phyloP scores from a whole-genome alignment of 2,329 filamentous ascomycete genomes.

The Pseudogymnoascus sp. region DNA sequence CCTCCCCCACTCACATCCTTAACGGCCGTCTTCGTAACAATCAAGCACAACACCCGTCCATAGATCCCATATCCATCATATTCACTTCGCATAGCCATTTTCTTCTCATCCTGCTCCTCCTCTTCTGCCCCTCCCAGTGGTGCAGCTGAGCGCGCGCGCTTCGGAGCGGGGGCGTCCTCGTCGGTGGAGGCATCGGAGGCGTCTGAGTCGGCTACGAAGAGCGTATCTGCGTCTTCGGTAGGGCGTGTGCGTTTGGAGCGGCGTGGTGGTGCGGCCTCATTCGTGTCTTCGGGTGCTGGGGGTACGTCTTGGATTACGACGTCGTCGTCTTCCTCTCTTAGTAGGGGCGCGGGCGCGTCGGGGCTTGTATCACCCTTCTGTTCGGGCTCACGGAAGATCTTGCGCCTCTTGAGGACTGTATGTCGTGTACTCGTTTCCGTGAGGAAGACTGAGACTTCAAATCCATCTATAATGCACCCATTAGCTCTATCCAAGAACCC shows the following conservation, averaged over 20 bases:
- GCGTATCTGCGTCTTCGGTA: slow-evolving; percentile 19
- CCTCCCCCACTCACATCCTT: slow-evolving; percentile 34
- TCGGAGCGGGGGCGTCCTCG: slow-evolving; percentile 32
- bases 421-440: slow-evolving; percentile 80
- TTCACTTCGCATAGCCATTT: slow-evolving; percentile 71
- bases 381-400: slow-evolving; percentile 57
- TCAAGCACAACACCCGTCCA: slow-evolving; percentile 81
- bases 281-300: slow-evolving; percentile 15
- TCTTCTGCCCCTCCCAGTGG: slow-evolving; percentile 24
- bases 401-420: slow-evolving; percentile 77
- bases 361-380: slow-evolving; percentile 35
- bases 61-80: slow-evolving; percentile 97
- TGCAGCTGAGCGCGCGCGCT: slow-evolving; percentile 35
- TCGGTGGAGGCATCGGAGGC: slow-evolving; percentile 16
- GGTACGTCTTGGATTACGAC: slow-evolving; percentile 21
- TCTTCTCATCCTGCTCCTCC: slow-evolving; percentile 72
- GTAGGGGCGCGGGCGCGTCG: slow-evolving; percentile 17
- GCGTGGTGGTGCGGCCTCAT: slow-evolving; percentile 16
- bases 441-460: slow-evolving; percentile 89
- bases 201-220: slow-evolving; percentile 10
- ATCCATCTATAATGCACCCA: slow-evolving; percentile 58
- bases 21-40: slow-evolving; percentile 50
- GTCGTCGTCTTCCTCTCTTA: slow-evolving; percentile 21
- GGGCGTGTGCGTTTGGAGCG: slow-evolving; percentile 21
- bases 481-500: neutral